Evolutionary conservation across 2,329 filamentous ascomycete genomes (phyloP).

Genomic region (Cordyceps pruinosa): DNA sequence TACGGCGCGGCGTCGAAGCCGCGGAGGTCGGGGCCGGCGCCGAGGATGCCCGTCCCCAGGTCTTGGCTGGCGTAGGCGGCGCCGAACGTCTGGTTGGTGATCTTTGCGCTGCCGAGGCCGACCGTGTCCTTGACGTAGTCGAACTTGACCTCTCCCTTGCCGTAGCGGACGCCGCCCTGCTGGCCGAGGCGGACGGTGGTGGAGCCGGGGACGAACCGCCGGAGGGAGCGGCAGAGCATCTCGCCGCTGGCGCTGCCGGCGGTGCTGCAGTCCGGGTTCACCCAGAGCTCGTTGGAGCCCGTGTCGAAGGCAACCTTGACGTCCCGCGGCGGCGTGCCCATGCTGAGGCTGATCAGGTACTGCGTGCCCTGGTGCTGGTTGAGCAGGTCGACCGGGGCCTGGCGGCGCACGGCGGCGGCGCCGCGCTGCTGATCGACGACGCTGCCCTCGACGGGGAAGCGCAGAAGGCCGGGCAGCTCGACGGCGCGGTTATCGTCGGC

Average conservation of each 20-base stretch:
- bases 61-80: slow-evolving; percentile 47
- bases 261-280: slow-evolving; percentile 51
- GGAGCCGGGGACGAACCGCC: slow-evolving; percentile 35
- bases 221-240: slow-evolving; percentile 38
- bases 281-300: slow-evolving; percentile 54
- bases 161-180: slow-evolving; percentile 40
- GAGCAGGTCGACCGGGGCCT: neutral
- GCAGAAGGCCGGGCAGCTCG: slow-evolving; percentile 7
- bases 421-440: neutral
- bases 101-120: slow-evolving; percentile 32
- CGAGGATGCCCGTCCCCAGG: slow-evolving; percentile 57
- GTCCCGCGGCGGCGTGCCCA: slow-evolving; percentile 47
- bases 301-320: slow-evolving; percentile 52
- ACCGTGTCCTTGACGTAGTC: slow-evolving; percentile 44
- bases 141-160: slow-evolving; percentile 44
- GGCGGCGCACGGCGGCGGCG: neutral
- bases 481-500: slow-evolving; percentile 19
- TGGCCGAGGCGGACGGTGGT: slow-evolving; percentile 30
- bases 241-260: slow-evolving; percentile 26
- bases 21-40: slow-evolving; percentile 58
- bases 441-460: slow-evolving; percentile 6
- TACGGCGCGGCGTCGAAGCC: slow-evolving; percentile 38
- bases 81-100: slow-evolving; percentile 51
- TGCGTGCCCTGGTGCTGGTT: neutral
- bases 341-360: slow-evolving; percentile 28